Base-by-base conservation (phyloP, 2,329 filamentous ascomycete genomes). In the Ophiostoma fasciatum region DNA sequence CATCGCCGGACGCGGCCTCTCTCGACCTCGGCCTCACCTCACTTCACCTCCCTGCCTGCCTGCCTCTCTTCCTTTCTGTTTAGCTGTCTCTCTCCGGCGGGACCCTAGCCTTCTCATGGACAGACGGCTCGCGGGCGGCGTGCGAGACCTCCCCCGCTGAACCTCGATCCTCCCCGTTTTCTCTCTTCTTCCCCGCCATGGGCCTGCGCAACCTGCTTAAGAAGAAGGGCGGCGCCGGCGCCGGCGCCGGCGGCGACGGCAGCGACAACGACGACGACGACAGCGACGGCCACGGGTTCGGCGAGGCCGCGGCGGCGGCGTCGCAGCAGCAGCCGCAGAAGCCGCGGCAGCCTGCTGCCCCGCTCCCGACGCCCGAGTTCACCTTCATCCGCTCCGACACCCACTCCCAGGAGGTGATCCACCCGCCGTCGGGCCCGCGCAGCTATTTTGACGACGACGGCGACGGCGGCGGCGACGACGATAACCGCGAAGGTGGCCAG, bases 381-480 rank as follows among this genome's bases (percentile, higher is more conserved):
- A 83, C 69, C 44, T 84, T 94, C 60, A 68, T 90, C 50, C 78
- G 85, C 42, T 79, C 82, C 45, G 88, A 93, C 51, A 94, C 87
- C 1, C 60, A 75, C 45, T 75, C 78, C 2, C 71, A 85, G 52
- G 84, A 94, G 55, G 62, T 79, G 45, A 82, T 94, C 53, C 64
- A 74, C 38, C 81, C 82, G 10, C 80, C 84, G 7, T 54, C 44
- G 48, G 51, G 48, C 44, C 50, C 44, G 42, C 22, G 28, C 23
- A 10, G 21, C 15, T 10, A 5, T 14, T 4, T 10, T 12, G 39
- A 33, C 31, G 34, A 34, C 25, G 42, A 44, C 31, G 32, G 25
- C 15, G 37, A 31, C 12, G 39, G 44, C 37, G 40, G 45, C 14
- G 44, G 42, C 26, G 46, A 49, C 38, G 47, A 48, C 30, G 41